Base-by-base conservation (phyloP, 2,329 filamentous ascomycete species). In the Calonectria pteridis region DNA sequence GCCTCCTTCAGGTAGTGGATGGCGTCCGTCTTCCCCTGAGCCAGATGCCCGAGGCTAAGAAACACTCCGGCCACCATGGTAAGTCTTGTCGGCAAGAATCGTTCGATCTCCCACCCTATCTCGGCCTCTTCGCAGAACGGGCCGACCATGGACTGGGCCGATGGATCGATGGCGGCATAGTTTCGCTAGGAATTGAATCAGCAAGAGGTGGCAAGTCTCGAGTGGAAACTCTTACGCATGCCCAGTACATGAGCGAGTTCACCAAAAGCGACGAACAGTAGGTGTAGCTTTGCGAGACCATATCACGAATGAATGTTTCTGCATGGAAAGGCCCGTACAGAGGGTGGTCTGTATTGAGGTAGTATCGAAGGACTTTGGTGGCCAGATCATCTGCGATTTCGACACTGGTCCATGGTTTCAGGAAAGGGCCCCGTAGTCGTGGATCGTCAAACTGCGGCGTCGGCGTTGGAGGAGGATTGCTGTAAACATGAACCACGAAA, bases 231-330 rank as follows among this genome's bases (percentile, higher is more conserved):
- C 71, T 59, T 70, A 73, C 71, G 43, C 71, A 73, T 20, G 43
- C 71, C 62, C 67, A 73, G 33, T 71, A 73, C 70, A 72, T 72
- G 13, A 72, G 55, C n/a, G 55, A 66, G 46, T 72, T 68, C 6
- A 72, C 65, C 18, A 68, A 66, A 18, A 72, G 58, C 6, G 70
- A 31, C 11, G 70, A 72, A 31, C 70, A 72, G 26, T 72, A 29
- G 14, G 7, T 4, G 20, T 20, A 29, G 7, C 11, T 4, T 2
- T 37, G 20, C 6, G 49, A 29, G 29, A 58, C 55, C 11, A 68
- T 49, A 55, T 68, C 65, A 26, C 37, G 35, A 14, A 72, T 72
- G 33, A 72, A 72, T 31, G 53, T 49, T 5, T 68, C 70, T 13
- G 65, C 55, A 31, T 72, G 58, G 9, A 72, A 72, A 6, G 65